Evolutionary conservation across 306 rosid genomes (phyloP).

Genomic region (Malus asiatica): DNA sequence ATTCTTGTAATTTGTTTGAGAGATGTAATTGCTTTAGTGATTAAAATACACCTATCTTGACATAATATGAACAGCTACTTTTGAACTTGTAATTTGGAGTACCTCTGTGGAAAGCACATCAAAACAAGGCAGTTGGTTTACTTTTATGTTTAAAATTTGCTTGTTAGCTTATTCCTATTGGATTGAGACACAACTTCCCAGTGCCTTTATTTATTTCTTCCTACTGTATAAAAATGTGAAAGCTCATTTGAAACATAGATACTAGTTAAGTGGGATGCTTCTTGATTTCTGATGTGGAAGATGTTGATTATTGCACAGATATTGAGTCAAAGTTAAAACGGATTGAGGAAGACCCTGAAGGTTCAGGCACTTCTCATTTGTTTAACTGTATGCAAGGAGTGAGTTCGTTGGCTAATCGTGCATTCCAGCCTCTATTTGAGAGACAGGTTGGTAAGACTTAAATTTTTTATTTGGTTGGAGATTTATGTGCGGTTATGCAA

Average conservation of each 20-base stretch:
- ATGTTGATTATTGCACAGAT: constrained; percentile 39
- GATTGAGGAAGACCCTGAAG: constrained; percentile 98
- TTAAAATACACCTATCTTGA: neutral
- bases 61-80: neutral
- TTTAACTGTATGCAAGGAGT: constrained; percentile 76
- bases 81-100: neutral
- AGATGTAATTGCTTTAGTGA: neutral
- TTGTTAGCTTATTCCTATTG: neutral
- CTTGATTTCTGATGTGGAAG: constrained; percentile 22
- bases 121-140: neutral
- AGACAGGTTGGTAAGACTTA: constrained; percentile 69
- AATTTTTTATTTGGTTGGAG: constrained; percentile 14
- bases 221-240: neutral
- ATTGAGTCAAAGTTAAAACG: constrained; percentile 89
- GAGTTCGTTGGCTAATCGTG: constrained; percentile 80
- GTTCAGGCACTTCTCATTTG: constrained; percentile 92
- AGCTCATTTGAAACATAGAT: neutral
- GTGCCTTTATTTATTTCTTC: neutral
- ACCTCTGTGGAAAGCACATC: neutral
- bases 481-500: constrained; percentile 17
- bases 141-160: neutral
- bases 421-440: constrained; percentile 87
- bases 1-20: neutral
- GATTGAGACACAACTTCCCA: neutral
- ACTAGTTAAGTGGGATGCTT: neutral